Evolutionary conservation across 164 flowering plant species (phyloP).

Genomic region (Macadamia integrifolia): DNA sequence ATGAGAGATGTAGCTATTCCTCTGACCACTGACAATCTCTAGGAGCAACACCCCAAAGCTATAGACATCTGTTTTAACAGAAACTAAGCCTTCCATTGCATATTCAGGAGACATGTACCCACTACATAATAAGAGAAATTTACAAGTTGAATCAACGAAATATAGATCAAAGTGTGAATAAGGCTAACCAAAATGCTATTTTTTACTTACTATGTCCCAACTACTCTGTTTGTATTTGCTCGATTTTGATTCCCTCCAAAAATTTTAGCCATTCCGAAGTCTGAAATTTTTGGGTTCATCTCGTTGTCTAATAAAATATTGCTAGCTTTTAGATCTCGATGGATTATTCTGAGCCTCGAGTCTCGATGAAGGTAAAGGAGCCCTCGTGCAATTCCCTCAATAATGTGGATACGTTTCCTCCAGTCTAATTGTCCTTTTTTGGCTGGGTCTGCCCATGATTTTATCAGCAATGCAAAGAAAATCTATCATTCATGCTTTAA

Average conservation of each 20-base stretch:
- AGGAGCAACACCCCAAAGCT: slow-evolving; percentile 20
- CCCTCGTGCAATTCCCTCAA: slow-evolving; percentile 19
- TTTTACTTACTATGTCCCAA: slow-evolving; percentile 22
- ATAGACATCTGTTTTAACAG: slow-evolving; percentile 17
- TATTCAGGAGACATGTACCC: slow-evolving; percentile 24
- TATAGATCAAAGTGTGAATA: neutral
- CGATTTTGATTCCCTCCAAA: slow-evolving; percentile 11
- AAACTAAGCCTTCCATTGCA: slow-evolving; percentile 13
- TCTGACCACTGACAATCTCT: slow-evolving; percentile 17
- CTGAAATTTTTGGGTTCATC: slow-evolving; percentile 21
- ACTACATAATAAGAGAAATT: slow-evolving; percentile 1
- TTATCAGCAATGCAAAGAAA: no score
- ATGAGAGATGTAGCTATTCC: slow-evolving; percentile 9
- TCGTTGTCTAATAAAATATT: slow-evolving; percentile 16
- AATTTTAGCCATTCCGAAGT: slow-evolving; percentile 24
- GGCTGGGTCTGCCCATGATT: slow-evolving; percentile 1
- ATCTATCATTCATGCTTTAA: no score
- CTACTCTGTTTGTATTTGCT: slow-evolving; percentile 16
- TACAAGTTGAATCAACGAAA: no score
- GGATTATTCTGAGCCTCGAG: slow-evolving; percentile 15
- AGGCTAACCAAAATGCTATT: neutral
- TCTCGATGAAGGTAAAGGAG: slow-evolving; percentile 21
- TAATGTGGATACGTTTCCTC: slow-evolving; percentile 13
- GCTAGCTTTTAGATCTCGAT: slow-evolving; percentile 17
- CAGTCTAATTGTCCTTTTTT: slow-evolving; percentile 6